Conservation (phyloP, 768 basidiomycete genomes). For the Rhizopogon rudus region DNA sequence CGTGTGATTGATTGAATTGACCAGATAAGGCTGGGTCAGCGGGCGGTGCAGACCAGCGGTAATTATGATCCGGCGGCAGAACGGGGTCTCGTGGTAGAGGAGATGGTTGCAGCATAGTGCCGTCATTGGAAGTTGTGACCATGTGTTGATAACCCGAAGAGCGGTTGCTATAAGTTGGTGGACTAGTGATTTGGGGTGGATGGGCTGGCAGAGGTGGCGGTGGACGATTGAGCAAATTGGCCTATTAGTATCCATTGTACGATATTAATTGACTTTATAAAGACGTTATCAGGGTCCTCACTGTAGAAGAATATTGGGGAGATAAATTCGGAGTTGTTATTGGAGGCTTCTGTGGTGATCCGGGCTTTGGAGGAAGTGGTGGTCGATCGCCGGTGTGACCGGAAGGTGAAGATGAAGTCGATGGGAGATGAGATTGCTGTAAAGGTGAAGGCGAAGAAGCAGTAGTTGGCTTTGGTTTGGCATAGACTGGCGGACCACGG, state of each 20-base stretch:
- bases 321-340: constrained; percentile 5
- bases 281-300: not conserved
- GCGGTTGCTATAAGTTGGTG: not conserved
- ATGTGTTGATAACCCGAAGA: constrained; percentile 10
- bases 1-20: constrained; percentile 22
- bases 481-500: constrained; percentile 81
- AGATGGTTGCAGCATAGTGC: constrained; percentile 14
- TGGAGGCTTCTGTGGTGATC: constrained; percentile 16
- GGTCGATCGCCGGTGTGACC: constrained; percentile 26
- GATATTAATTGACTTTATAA: not conserved
- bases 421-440: constrained; percentile 14
- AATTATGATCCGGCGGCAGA: constrained; percentile 21
- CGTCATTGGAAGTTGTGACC: constrained; percentile 12
- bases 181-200: constrained; percentile 4
- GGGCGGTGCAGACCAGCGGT: constrained; percentile 21
- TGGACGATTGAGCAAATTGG: constrained; percentile 28
- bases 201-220: constrained; percentile 28
- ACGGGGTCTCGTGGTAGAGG: constrained; percentile 16
- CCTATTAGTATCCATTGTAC: constrained; percentile 10
- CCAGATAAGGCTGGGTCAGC: constrained; percentile 20
- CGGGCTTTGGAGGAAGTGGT: constrained; percentile 36
- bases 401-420: constrained; percentile 14
- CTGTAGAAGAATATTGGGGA: constrained; percentile 7
- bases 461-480: constrained; percentile 54
- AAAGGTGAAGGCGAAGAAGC: constrained; percentile 14